Base-by-base conservation (phyloP, 805 yeast species). In the Yamadazyma olivae region DNA sequence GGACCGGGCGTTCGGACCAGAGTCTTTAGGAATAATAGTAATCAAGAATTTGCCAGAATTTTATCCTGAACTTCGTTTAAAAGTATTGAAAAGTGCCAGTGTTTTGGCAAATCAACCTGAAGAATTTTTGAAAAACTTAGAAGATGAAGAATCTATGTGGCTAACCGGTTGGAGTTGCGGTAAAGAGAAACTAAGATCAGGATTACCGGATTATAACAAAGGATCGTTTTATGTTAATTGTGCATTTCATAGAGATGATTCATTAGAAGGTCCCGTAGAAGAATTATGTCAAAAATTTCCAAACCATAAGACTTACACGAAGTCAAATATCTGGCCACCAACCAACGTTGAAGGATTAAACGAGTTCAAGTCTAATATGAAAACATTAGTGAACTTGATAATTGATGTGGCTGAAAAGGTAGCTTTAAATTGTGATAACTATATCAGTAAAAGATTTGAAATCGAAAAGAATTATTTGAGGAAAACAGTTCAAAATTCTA, bases 161-260 rank as follows among this genome's bases (percentile, higher is more conserved):
- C 55, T 75, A 6, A 71, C 74, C 1, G 84, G 83, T 1, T 78
- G 83, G 83, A 76, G 82, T 6, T 52, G 75, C 17, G 83, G 83
- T 0, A 71, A 67, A 35, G 83, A 78, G 45, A 64, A 53, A 22
- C 59, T 78, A 23, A 62, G 62, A 1, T 35, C 38, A 5, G 76
- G 75, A 2, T 41, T 56, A 27, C 74, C 74, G 1, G 83, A 78
- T 46, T 48, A 45, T 19, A 57, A 66, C 35, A 78, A 78, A 47
- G 84, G 83, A 5, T 75, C 81, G 2, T 78, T 56, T 44, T 78
- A 78, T 47, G 66, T 74, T 35, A 78, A 77, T 47, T 78, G 83
- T 54, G 70, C 80, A 2, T 77, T 76, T 46, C 74, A 68, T 43
- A 57, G 59, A 19, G 69, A 71, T 40, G 50, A 58, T 10, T 24